A percentile compares a stretch with the other conserved stretches of the same genome.
Evolutionary conservation across 2,329 filamentous ascomycete species (phyloP).

Genomic region (Periconia digitata): DNA sequence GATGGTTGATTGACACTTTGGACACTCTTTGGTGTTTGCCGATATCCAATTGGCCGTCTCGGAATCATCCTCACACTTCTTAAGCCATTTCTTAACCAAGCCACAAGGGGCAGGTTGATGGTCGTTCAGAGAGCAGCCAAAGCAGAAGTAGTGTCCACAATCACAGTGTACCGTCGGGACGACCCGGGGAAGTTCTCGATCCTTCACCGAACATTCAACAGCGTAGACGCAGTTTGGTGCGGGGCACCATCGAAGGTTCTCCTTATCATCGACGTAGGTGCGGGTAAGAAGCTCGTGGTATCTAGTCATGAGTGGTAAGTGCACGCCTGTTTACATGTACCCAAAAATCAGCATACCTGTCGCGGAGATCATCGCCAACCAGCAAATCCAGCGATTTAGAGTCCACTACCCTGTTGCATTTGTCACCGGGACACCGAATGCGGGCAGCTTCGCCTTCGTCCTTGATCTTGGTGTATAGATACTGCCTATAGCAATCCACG

Average conservation of each 20-base stretch:
- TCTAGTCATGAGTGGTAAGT: constrained; percentile 45
- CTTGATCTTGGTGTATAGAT: constrained; percentile 87
- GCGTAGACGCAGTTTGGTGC: constrained; percentile 97
- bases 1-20: constrained; percentile 93
- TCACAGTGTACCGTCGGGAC: constrained; percentile 88
- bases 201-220: constrained; percentile 83
- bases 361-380: constrained; percentile 58
- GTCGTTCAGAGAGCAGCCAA: constrained; percentile 85
- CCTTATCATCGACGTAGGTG: constrained; percentile 96
- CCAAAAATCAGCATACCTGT: constrained; percentile 48
- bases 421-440: constrained; percentile 88
- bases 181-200: constrained; percentile 78
- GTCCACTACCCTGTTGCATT: constrained; percentile 88
- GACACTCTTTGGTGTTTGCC: constrained; percentile 97
- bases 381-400: constrained; percentile 83
- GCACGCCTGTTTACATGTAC: not conserved
- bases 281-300: constrained; percentile 87
- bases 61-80: constrained; percentile 97
- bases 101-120: constrained; percentile 92
- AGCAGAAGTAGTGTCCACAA: constrained; percentile 89
- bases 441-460: constrained; percentile 93
- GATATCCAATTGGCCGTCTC: constrained; percentile 99
- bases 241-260: constrained; percentile 94
- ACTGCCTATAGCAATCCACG: constrained; percentile 87
- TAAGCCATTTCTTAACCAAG: constrained; percentile 91